Percentiles rank a stretch among this genome's conserved stretches.
Evolutionary conservation across 2,329 filamentous ascomycete species (phyloP).

Genomic region (Sporothrix curviconia): DNA sequence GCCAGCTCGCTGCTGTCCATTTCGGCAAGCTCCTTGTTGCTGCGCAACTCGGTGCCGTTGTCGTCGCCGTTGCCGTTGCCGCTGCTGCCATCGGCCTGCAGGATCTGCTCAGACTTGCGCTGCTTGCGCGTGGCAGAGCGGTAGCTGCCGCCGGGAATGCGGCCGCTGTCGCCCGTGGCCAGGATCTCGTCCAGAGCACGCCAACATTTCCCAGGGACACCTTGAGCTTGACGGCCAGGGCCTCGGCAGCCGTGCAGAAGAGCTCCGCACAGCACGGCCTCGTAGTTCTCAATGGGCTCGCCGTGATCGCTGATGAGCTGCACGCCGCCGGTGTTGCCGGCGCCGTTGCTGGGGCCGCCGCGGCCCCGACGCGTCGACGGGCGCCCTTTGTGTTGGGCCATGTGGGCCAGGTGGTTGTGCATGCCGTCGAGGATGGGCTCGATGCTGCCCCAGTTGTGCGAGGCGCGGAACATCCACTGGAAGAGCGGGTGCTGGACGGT

Average conservation of each 20-base stretch:
- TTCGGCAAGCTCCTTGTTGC: conserved; percentile 3
- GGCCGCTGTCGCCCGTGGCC: conserved; percentile 44
- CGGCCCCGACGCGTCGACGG: neutral
- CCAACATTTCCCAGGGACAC: conserved; percentile 58
- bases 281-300: conserved; percentile 61
- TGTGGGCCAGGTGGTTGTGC: conserved; percentile 58
- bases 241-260: conserved; percentile 71
- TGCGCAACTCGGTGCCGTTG: conserved; percentile 12
- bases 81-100: neutral
- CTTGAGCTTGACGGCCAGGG: conserved; percentile 63
- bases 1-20: conserved; percentile 27
- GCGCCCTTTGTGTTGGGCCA: conserved; percentile 29
- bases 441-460: conserved; percentile 68
- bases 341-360: conserved; percentile 19
- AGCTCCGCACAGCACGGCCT: conserved; percentile 72
- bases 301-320: conserved; percentile 47
- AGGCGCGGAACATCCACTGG: conserved; percentile 80
- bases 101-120: neutral
- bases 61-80: conserved; percentile 23
- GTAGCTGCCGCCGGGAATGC: neutral
- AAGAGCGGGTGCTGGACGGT: conserved; percentile 71
- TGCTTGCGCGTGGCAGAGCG: neutral
- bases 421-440: conserved; percentile 64
- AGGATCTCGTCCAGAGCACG: conserved; percentile 70
- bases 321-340: conserved; percentile 24